Evolutionary conservation across 306 rosid species (phyloP).

Genomic region (Gleditsia sinensis): DNA sequence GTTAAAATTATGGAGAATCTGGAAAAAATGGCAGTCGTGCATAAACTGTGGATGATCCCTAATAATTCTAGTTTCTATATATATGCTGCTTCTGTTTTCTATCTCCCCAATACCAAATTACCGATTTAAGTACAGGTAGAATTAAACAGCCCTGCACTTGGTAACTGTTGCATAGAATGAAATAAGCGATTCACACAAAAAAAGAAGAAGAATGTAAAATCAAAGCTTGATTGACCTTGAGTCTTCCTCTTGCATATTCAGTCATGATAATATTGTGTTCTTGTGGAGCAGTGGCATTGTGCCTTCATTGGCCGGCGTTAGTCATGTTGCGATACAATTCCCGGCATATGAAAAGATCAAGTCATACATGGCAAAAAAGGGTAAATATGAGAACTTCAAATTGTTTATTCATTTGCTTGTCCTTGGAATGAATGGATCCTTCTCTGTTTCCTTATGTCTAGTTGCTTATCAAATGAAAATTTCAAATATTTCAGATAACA

Average conservation of each 20-base stretch:
- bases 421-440: background rate
- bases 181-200: background rate
- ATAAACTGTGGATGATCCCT: background rate
- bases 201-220: background rate
- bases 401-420: constrained; percentile 25
- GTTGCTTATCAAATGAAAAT: constrained; percentile 30
- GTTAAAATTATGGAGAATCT: background rate
- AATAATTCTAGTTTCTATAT: background rate
- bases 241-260: constrained; percentile 5
- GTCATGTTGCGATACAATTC: constrained; percentile 97
- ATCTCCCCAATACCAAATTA: background rate
- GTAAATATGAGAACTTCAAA: constrained; percentile 37
- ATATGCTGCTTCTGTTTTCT: background rate
- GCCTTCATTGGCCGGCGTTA: constrained; percentile 93
- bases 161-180: background rate
- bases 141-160: background rate
- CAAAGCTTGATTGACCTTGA: background rate
- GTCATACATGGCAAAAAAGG: constrained; percentile 66
- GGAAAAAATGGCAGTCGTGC: background rate
- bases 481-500: constrained; percentile 60
- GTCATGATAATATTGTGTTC: constrained; percentile 30
- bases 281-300: constrained; percentile 75
- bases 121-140: background rate
- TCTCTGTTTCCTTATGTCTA: background rate
- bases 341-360: constrained; percentile 88